Evolutionary conservation across 148 eudicot genomes (phyloP).

Genomic region (Rhododendron vialii): DNA sequence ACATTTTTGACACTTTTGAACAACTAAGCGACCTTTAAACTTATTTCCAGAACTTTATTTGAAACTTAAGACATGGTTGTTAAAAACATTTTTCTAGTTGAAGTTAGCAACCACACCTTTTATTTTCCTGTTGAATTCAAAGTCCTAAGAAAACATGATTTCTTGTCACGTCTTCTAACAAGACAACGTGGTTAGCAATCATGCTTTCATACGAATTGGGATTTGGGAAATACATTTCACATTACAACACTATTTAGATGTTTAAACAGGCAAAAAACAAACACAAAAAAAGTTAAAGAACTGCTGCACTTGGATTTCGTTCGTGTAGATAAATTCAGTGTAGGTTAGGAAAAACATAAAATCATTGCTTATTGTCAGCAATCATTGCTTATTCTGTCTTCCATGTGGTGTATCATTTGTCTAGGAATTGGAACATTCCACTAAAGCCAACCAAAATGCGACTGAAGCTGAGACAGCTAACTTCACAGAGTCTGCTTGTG

Average conservation of each 20-base stretch:
- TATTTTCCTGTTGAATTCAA: neutral
- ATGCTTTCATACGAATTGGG: neutral
- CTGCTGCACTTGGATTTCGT: neutral
- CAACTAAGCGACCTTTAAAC: neutral
- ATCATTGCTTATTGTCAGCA: neutral
- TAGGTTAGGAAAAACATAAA: neutral
- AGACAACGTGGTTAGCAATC: neutral
- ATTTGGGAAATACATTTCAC: neutral
- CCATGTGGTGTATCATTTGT: neutral
- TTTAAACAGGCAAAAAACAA: neutral
- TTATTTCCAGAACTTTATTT: neutral
- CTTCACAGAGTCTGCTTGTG: neutral
- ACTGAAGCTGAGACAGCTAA: neutral
- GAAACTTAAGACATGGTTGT: neutral
- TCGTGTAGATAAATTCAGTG: neutral
- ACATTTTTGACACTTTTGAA: neutral
- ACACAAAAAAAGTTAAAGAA: neutral
- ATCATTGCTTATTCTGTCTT: neutral
- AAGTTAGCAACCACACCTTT: neutral
- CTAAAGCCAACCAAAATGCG: constrained; percentile 1
- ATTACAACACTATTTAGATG: neutral
- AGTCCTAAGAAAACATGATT: neutral
- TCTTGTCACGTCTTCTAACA: neutral
- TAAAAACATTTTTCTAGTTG: neutral
- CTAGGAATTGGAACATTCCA: constrained; percentile 2